Conservation (phyloP, 805 yeast genomes). For the Metschnikowia koreensis region DNA sequence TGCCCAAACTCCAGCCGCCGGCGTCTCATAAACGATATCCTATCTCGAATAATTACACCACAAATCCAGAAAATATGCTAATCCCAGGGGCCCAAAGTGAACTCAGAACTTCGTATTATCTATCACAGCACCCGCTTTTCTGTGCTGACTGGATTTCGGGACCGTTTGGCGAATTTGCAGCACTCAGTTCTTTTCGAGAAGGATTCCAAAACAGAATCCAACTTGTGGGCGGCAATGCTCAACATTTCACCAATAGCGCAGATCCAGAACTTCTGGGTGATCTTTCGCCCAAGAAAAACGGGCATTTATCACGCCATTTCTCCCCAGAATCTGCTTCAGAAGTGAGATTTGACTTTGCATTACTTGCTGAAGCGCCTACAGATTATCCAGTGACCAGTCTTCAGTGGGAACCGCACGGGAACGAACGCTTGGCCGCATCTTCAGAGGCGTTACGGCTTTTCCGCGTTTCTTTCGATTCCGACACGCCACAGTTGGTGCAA, state of each 20-base stretch:
- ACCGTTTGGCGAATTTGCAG: slow-evolving; percentile 47
- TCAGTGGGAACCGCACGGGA: slow-evolving; percentile 64
- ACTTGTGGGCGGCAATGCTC: slow-evolving; percentile 33
- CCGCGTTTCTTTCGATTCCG: slow-evolving; percentile 47
- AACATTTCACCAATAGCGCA: no score
- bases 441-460: slow-evolving; percentile 71
- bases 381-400: slow-evolving; percentile 70
- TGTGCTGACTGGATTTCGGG: slow-evolving; percentile 35
- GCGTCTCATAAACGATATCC: slow-evolving; percentile 8
- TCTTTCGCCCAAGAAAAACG: slow-evolving; percentile 2
- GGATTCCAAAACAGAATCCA: slow-evolving; percentile 68
- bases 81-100: background rate
- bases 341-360: slow-evolving; percentile 38
- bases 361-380: slow-evolving; percentile 51
- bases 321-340: background rate
- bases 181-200: slow-evolving; percentile 77
- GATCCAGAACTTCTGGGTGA: background rate
- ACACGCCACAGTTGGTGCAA: slow-evolving; percentile 36
- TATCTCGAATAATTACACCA: slow-evolving; percentile 1
- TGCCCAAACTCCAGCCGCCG: slow-evolving; percentile 7
- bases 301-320: background rate
- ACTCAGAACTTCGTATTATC: slow-evolving; percentile 10
- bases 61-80: background rate
- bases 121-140: slow-evolving; percentile 31
- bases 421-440: slow-evolving; percentile 59